Evolutionary conservation across 306 rosid species (phyloP).

Genomic region (Carpinus viminea): DNA sequence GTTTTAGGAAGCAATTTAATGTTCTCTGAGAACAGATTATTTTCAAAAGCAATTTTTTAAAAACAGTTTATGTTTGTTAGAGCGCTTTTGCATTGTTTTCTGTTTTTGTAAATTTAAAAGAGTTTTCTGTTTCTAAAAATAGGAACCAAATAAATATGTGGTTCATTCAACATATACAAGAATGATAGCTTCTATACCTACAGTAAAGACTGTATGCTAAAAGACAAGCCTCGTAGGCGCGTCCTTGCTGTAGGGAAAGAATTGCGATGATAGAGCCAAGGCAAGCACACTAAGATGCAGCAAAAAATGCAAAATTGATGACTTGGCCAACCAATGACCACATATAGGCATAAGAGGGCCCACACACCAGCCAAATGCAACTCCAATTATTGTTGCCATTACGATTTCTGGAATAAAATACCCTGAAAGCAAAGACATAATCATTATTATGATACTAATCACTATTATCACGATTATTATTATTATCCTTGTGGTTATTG

Average conservation of each 20-base stretch:
- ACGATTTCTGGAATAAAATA: slow-evolving; percentile 69
- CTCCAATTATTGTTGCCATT: slow-evolving; percentile 75
- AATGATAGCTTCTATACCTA: slow-evolving; percentile 57
- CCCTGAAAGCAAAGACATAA: slow-evolving; percentile 53
- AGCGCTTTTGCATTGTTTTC: not conserved
- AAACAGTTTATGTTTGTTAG: not conserved
- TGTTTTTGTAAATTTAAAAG: not conserved
- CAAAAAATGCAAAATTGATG: slow-evolving; percentile 73
- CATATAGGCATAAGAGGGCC: slow-evolving; percentile 88
- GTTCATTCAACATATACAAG: slow-evolving; percentile 14
- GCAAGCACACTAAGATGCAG: slow-evolving; percentile 71
- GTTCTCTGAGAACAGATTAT: not conserved
- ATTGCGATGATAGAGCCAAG: slow-evolving; percentile 83
- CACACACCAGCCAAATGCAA: slow-evolving; percentile 70
- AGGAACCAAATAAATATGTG: not conserved
- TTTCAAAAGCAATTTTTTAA: not conserved
- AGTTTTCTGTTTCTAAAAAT: not conserved
- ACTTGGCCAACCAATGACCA: slow-evolving; percentile 78
- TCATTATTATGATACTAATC: not conserved
- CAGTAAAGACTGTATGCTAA: slow-evolving; percentile 68
- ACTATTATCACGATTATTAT: too few species aligned
- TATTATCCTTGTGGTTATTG: not conserved
- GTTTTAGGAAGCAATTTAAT: not conserved
- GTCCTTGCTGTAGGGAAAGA: slow-evolving; percentile 79
- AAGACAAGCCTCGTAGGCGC: slow-evolving; percentile 91